A percentile compares a stretch with the other conserved stretches of the same genome.
Conservation (phyloP, 371 early-diverging fungal species). For the Actinomortierella wolfii region DNA sequence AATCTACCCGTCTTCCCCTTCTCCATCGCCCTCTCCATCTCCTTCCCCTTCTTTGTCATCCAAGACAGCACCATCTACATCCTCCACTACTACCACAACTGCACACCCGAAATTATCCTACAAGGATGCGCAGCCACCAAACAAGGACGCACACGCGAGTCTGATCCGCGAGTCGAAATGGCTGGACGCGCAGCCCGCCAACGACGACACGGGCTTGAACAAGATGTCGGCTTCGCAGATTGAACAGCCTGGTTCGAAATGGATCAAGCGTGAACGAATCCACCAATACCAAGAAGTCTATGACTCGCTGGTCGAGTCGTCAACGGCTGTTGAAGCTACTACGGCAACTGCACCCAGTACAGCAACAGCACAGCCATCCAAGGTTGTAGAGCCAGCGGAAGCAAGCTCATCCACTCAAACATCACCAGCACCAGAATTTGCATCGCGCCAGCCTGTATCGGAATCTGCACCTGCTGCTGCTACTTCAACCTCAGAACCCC, state of each 20-base stretch:
- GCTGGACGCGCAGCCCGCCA: conserved; percentile 31
- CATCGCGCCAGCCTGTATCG: too few relatives aligned
- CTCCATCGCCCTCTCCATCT: background rate
- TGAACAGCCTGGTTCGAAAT: conserved; percentile 1
- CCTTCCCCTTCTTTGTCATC: background rate
- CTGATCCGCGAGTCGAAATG: conserved; percentile 35
- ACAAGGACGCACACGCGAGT: conserved; percentile 32
- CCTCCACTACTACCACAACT: background rate
- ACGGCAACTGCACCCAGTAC: background rate
- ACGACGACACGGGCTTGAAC: conserved; percentile 36
- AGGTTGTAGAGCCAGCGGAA: too few relatives aligned
- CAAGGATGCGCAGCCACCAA: conserved; percentile 8
- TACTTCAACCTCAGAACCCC: background rate
- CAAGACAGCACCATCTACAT: background rate
- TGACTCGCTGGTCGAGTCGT: too few relatives aligned
- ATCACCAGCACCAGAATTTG: too few relatives aligned
- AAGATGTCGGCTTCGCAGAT: background rate
- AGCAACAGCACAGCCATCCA: too few relatives aligned
- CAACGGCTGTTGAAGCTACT: background rate
- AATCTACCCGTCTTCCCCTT: background rate
- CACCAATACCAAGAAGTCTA: too few relatives aligned
- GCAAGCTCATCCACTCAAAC: too few relatives aligned
- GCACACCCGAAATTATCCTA: background rate
- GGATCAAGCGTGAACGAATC: conserved; percentile 5
- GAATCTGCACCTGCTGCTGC: background rate